These are phyloP conservation scores for Suillus plorans DNA, from an alignment of 768 basidiomycete species.

Conservation along the genomic window DNA sequence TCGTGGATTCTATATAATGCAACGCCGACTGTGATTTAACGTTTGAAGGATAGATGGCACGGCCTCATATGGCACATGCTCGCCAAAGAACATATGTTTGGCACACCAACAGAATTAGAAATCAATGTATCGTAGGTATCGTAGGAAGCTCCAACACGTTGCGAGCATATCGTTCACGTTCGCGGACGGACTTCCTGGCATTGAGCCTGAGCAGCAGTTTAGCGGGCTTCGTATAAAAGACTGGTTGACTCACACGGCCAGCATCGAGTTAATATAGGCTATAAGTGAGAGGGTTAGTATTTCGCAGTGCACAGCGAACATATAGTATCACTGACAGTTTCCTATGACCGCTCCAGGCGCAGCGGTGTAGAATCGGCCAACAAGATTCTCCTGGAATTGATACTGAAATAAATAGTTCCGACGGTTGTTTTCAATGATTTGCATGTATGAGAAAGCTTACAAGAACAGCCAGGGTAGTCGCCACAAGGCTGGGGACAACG, in stretches of 20 bases:
- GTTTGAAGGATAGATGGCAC: not conserved
- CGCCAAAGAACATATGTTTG: not conserved
- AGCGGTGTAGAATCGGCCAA: slow-evolving; percentile 7
- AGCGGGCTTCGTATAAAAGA: not conserved
- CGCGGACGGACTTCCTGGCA: slow-evolving; percentile 16
- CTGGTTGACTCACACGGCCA: slow-evolving; percentile 19
- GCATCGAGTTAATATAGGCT: slow-evolving; percentile 25
- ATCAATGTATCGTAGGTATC: slow-evolving; percentile 12
- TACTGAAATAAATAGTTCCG: slow-evolving; percentile 10
- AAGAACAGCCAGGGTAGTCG: slow-evolving; percentile 7
- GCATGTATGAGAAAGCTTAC: slow-evolving; percentile 6
- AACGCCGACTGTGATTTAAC: not conserved
- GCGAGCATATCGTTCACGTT: slow-evolving; percentile 4
- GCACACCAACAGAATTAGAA: not conserved
- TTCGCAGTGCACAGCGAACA: not conserved
- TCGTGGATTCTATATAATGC: not conserved
- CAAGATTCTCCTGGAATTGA: slow-evolving; percentile 10
- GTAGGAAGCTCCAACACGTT: slow-evolving; percentile 16
- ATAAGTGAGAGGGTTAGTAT: not conserved
- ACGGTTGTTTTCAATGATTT: not conserved
- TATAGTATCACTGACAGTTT: slow-evolving; percentile 16
- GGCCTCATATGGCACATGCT: not conserved
- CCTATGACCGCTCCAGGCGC: slow-evolving; percentile 14
- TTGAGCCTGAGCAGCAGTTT: slow-evolving; percentile 4
- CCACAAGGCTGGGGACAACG: slow-evolving; percentile 7